Percentiles rank a stretch among this genome's conserved stretches.
Conservation (phyloP, 768 basidiomycete species). For the Lepiota brunneoincarnata region DNA sequence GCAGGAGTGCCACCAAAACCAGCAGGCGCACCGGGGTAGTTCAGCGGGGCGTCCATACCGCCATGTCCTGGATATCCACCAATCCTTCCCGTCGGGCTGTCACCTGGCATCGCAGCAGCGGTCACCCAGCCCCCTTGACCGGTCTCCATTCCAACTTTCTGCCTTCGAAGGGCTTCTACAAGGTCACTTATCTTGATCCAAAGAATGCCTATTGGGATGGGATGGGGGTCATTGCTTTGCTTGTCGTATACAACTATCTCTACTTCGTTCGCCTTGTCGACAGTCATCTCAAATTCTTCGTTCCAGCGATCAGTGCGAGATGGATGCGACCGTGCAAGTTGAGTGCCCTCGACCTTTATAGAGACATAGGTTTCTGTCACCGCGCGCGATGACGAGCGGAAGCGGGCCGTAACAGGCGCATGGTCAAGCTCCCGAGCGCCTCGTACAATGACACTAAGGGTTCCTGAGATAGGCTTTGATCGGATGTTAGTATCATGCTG, state of each 20-base stretch:
- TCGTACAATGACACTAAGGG: conserved; percentile 83
- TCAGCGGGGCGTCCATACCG: conserved; percentile 49
- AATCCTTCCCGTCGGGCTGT: conserved; percentile 32
- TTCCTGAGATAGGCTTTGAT: conserved; percentile 92
- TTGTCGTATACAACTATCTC: conserved; percentile 96
- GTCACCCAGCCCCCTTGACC: conserved; percentile 96
- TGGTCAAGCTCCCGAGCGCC: conserved; percentile 95
- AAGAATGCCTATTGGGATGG: conserved; percentile 88
- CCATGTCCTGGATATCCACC: conserved; percentile 24
- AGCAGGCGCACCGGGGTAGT: conserved; percentile 35
- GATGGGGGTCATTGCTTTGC: conserved; percentile 74
- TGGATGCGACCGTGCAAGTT: conserved; percentile 87
- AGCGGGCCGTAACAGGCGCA: conserved; percentile 67
- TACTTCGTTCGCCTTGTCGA: conserved; percentile 98
- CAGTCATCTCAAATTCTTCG: conserved; percentile 93
- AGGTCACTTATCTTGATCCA: conserved; percentile 95
- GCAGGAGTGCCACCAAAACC: conserved; percentile 30
- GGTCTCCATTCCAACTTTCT: conserved; percentile 85
- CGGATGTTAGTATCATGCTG: conserved; percentile 92
- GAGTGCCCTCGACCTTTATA: conserved; percentile 94
- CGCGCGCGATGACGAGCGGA: conserved; percentile 79
- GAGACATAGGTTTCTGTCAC: conserved; percentile 85
- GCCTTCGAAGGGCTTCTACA: conserved; percentile 88
- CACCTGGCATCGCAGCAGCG: conserved; percentile 82
- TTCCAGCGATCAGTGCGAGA: conserved; percentile 96